Evolutionary conservation across 331 rosid genomes (phyloP).

Genomic region (Phaseolus coccineus): DNA sequence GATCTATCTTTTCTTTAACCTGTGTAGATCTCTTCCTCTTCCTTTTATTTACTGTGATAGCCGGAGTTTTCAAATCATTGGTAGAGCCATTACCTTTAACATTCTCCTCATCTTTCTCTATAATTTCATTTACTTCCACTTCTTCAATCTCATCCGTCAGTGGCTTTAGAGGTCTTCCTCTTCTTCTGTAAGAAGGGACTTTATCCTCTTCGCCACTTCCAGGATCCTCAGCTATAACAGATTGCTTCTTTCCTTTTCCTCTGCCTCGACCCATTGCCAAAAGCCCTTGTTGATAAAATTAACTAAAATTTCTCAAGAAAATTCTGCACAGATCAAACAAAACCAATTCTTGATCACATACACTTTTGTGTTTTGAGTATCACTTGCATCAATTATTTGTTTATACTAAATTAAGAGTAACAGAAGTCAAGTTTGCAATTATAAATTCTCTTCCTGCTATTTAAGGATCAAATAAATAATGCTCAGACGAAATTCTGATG

Average conservation of each 20-base stretch:
- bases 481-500: constrained; percentile 28
- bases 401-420: constrained; percentile 16
- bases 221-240: constrained; percentile 56
- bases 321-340: constrained; percentile 47
- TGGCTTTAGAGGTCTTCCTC: constrained; percentile 70
- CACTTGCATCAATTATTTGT: constrained; percentile 25
- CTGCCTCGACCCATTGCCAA: constrained; percentile 74
- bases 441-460: constrained; percentile 3
- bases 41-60: constrained; percentile 54
- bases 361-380: constrained; percentile 5
- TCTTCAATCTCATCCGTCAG: constrained; percentile 60
- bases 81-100: constrained; percentile 48
- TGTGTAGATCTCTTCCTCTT: constrained; percentile 69
- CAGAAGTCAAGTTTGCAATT: constrained; percentile 21
- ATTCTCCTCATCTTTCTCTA: constrained; percentile 64
- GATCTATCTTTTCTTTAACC: constrained; percentile 60
- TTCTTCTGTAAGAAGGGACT: constrained; percentile 60
- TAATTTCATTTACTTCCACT: constrained; percentile 57
- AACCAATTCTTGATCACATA: constrained; percentile 28
- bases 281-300: constrained; percentile 40
- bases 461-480: constrained; percentile 30
- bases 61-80: constrained; percentile 56
- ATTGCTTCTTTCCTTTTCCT: constrained; percentile 78
- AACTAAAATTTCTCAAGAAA: constrained; percentile 38
- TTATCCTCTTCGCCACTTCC: constrained; percentile 67